A percentile compares a stretch with the other conserved stretches of the same genome.
Conservation (phyloP, 2,329 filamentous ascomycete genomes). For the Blastomyces silverae region DNA sequence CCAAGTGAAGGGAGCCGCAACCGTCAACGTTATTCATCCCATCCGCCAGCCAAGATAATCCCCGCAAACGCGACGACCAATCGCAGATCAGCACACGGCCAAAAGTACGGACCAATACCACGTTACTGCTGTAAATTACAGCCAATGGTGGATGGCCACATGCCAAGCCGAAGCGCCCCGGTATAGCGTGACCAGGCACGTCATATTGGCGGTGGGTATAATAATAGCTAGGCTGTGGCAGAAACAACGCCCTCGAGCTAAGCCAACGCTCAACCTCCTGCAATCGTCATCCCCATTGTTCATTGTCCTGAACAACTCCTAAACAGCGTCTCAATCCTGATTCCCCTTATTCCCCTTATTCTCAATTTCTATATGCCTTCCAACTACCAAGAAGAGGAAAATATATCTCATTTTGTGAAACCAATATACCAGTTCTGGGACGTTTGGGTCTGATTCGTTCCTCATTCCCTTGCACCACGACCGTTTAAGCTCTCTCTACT, state of each 20-base stretch:
- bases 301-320: background rate
- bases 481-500: background rate
- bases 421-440: background rate
- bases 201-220: background rate
- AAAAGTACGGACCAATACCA: background rate
- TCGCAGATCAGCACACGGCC: background rate
- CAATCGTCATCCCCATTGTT: background rate
- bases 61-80: constrained; percentile 7
- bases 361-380: background rate
- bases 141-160: background rate
- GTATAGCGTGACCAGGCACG: background rate
- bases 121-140: background rate
- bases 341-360: background rate
- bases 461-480: background rate
- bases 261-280: background rate
- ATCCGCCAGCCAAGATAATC: too few relatives aligned
- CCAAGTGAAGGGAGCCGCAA: too few relatives aligned
- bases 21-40: background rate
- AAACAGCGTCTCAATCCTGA: background rate
- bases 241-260: background rate
- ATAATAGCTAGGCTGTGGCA: background rate
- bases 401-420: background rate
- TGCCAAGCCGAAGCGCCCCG: background rate
- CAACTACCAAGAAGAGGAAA: background rate
- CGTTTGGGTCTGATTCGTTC: background rate